A percentile compares a stretch with the other conserved stretches of the same genome.
These are phyloP conservation scores for Microdochium nivale DNA, from an alignment of 2,329 filamentous ascomycete species.

Conservation along the genomic window DNA sequence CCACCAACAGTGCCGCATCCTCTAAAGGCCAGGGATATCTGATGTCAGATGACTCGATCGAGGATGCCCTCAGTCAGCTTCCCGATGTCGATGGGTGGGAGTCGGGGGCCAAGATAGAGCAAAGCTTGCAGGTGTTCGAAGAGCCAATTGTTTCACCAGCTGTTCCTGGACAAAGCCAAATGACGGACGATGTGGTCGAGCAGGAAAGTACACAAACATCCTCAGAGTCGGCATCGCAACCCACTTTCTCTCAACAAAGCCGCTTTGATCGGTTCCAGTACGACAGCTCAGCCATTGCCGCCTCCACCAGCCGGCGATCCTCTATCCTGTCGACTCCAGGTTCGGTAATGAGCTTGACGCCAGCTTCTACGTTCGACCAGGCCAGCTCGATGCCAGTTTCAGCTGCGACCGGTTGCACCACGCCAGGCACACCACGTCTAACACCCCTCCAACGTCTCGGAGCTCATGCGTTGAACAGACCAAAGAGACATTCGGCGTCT, in stretches of 20 bases:
- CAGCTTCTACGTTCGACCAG: constrained; percentile 26
- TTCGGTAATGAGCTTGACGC: constrained; percentile 10
- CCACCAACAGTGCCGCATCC: constrained; percentile 14
- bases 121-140: constrained; percentile 33
- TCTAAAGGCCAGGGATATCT: constrained; percentile 32
- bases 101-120: constrained; percentile 22
- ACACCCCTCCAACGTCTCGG: constrained; percentile 48
- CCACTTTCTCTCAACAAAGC: not conserved
- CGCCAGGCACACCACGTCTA: constrained; percentile 28
- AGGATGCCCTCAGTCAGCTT: constrained; percentile 41
- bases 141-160: constrained; percentile 1
- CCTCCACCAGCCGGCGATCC: constrained; percentile 18
- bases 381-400: constrained; percentile 14
- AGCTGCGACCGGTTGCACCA: constrained; percentile 31
- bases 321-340: constrained; percentile 22
- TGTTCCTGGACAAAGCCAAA: not conserved
- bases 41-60: constrained; percentile 49
- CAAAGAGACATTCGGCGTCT: constrained; percentile 12
- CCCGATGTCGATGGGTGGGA: constrained; percentile 45
- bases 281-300: constrained; percentile 11
- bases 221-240: not conserved
- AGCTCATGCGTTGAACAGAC: constrained; percentile 30
- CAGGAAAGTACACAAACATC: not conserved
- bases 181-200: constrained; percentile 5
- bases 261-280: not conserved